Conservation (phyloP, 768 basidiomycete species). For the Erythrobasidium yunnanense region DNA sequence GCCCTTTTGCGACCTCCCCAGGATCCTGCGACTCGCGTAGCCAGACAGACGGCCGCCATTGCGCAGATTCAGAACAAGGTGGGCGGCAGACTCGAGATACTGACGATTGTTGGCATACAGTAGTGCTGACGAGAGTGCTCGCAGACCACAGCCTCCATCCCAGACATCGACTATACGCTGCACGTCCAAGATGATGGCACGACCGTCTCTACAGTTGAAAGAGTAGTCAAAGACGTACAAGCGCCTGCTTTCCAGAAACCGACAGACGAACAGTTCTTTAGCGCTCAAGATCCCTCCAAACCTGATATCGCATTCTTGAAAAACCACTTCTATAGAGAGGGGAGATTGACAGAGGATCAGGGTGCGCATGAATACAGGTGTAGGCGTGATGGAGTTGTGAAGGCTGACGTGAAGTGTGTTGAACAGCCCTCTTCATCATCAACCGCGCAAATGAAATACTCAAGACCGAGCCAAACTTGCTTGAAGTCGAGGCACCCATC, state of each 20-base stretch:
- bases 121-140: neutral
- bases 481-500: slow-evolving; percentile 92
- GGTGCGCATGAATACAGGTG: neutral
- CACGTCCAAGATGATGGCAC: slow-evolving; percentile 65
- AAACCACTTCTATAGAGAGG: slow-evolving; percentile 84
- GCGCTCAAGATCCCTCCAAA: slow-evolving; percentile 60
- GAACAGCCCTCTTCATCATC: slow-evolving; percentile 77
- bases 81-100: neutral
- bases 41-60: slow-evolving; percentile 24
- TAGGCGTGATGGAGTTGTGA: neutral
- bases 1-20: too few relatives aligned
- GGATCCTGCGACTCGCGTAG: slow-evolving; percentile 18
- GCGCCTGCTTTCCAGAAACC: slow-evolving; percentile 89
- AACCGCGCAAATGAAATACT: slow-evolving; percentile 75
- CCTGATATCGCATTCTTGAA: slow-evolving; percentile 94
- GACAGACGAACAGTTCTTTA: slow-evolving; percentile 88
- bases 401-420: too few relatives aligned
- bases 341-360: slow-evolving; percentile 30
- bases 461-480: slow-evolving; percentile 72
- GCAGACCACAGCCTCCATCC: neutral
- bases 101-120: neutral
- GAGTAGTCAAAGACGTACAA: slow-evolving; percentile 96
- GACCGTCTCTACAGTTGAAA: slow-evolving; percentile 80
- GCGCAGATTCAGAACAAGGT: slow-evolving; percentile 21
- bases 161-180: slow-evolving; percentile 27